A percentile compares a stretch with the other conserved stretches of the same genome.
These are phyloP conservation scores for Tricholoma furcatifolium DNA, from an alignment of 768 basidiomycete species.

Conservation along the genomic window DNA sequence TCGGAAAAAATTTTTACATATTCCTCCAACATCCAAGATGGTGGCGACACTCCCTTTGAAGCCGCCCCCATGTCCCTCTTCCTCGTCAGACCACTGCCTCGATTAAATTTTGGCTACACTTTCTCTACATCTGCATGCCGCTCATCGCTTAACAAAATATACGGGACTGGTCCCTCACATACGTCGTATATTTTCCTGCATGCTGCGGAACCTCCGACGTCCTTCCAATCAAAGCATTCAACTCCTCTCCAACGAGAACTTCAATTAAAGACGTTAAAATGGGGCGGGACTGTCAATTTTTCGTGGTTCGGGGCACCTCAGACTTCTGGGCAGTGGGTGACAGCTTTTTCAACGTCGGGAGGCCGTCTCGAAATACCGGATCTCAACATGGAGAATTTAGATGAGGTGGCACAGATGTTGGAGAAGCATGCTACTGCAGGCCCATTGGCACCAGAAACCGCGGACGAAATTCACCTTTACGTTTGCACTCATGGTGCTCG, in stretches of 20 bases:
- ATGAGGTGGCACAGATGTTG: slow-evolving; percentile 42
- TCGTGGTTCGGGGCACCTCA: slow-evolving; percentile 40
- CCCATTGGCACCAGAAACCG: slow-evolving; percentile 9
- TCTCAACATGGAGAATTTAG: slow-evolving; percentile 48
- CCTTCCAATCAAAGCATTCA: slow-evolving; percentile 45
- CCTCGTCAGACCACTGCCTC: background rate
- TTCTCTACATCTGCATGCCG: background rate
- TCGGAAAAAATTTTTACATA: too few species aligned
- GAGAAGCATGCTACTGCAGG: slow-evolving; percentile 23
- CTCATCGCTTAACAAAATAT: slow-evolving; percentile 20
- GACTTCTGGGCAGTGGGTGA: slow-evolving; percentile 28
- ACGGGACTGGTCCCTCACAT: slow-evolving; percentile 55
- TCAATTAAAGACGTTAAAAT: slow-evolving; percentile 39
- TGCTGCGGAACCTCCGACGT: slow-evolving; percentile 42
- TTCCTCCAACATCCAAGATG: too few species aligned
- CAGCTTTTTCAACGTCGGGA: slow-evolving; percentile 48
- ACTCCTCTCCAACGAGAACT: slow-evolving; percentile 53
- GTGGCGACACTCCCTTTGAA: background rate
- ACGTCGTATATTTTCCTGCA: slow-evolving; percentile 56
- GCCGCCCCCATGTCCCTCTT: background rate
- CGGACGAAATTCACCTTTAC: slow-evolving; percentile 45
- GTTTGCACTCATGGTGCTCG: slow-evolving; percentile 79
- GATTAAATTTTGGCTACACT: background rate
- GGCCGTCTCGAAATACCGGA: slow-evolving; percentile 50
- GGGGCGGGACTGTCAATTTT: slow-evolving; percentile 62